Evolutionary conservation across 73 alveolate genomes (phyloP), one percentile per base, ranked within the genome.

Genomic region (Paramecium pentaurelia): DNA sequence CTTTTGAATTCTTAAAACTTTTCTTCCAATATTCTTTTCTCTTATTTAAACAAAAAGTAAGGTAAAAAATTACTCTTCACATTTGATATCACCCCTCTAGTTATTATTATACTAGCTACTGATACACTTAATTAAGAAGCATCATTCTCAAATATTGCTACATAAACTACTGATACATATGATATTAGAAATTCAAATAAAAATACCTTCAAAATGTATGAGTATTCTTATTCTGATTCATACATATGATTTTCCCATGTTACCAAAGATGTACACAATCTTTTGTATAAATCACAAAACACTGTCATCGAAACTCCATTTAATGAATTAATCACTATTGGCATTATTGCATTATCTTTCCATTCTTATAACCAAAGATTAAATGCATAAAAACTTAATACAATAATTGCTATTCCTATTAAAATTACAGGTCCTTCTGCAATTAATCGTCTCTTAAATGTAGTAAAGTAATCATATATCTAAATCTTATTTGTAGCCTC

Each of bases 221-320:
- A 75, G 37, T 75, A 75, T 12, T 75, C 88, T 44, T 75, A n/a
- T 75, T 75, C 88, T 12, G 88, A 75, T 12, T 75, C 88, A 38
- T 38, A 75, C 88, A 75, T 75, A 38, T 75, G 88, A 42, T 75
- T 75, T 38, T 75, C 88, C 88, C 88, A 75, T 36, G 34, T 36
- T 30, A 75, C 88, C 30, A 75, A 75, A n/a, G 88, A 38, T 37
- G 37, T 75, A 38, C 88, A 75, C n/a, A 75, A 10, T 75, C 88
- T 75, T 38, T 75, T 75, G 38, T 75, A 75, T 16, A 75, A 42
- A 75, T 75, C 88, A 37, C 88, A 75, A 36, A 75, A 42, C 58
- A 75, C 60, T 75, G 88, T 75, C 88, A 75, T 75, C 9, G 68
- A 38, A 12, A 42, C 88, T 6, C 88, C 88, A 75, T 75, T 75